These are phyloP conservation scores for Cryphonectria japonica DNA, from an alignment of 2,329 filamentous ascomycete genomes.

Conservation along the genomic window DNA sequence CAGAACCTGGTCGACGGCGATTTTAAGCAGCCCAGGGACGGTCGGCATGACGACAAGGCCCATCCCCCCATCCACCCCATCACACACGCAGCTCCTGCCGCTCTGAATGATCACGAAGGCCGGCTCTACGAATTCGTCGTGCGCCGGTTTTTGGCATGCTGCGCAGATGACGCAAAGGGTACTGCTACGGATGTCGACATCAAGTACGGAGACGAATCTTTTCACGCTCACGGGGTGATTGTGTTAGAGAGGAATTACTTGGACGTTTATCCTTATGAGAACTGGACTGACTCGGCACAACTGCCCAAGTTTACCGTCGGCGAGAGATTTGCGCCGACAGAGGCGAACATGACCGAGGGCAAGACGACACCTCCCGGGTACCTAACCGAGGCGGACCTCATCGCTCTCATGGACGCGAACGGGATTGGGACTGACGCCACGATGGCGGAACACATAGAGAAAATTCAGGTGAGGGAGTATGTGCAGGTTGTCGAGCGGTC, in stretches of 20 bases:
- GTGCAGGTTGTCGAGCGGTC: constrained; percentile 65
- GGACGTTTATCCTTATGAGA: constrained; percentile 94
- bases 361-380: constrained; percentile 84
- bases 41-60: constrained; percentile 91
- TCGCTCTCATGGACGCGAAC: constrained; percentile 97
- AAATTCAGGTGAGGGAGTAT: constrained; percentile 89
- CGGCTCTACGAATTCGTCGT: constrained; percentile 91
- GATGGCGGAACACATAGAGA: constrained; percentile 98
- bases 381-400: constrained; percentile 92
- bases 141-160: constrained; percentile 91
- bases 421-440: constrained; percentile 98
- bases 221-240: constrained; percentile 80
- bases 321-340: constrained; percentile 83
- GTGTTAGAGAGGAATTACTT: constrained; percentile 91
- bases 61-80: constrained; percentile 97
- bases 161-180: constrained; percentile 90
- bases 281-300: constrained; percentile 86
- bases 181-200: constrained; percentile 85
- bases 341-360: constrained; percentile 89
- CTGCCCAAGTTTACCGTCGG: constrained; percentile 79
- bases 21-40: constrained; percentile 81
- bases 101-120: constrained; percentile 68
- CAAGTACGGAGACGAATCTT: constrained; percentile 79
- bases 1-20: constrained; percentile 73
- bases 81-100: constrained; percentile 72